Percentiles rank a stretch among this genome's conserved stretches.
Evolutionary conservation across 352 stramenopile genomes (phyloP).

Genomic region (Thraustotheca clavata): DNA sequence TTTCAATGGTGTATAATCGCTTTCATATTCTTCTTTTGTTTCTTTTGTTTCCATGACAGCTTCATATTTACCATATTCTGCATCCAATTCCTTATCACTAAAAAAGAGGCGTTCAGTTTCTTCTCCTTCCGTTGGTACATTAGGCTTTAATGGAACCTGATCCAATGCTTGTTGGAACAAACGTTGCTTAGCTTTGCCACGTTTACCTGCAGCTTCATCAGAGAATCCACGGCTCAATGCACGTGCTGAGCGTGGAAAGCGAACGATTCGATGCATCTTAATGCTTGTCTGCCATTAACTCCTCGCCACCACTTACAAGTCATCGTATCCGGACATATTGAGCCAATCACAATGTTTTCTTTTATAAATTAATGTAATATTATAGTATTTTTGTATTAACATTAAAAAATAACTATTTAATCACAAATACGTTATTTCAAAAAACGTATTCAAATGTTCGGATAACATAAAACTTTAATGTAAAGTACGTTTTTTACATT

Average conservation of each 20-base stretch:
- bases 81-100: conserved; percentile 12
- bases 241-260: background rate
- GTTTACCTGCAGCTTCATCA: background rate
- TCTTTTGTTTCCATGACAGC: conserved; percentile 11
- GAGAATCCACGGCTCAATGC: background rate
- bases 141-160: conserved; percentile 12
- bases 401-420: no score
- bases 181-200: conserved; percentile 11
- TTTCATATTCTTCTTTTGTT: conserved; percentile 3
- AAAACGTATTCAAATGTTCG: no score
- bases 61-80: conserved; percentile 19
- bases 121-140: background rate
- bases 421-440: no score
- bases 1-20: conserved; percentile 9
- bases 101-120: conserved; percentile 16
- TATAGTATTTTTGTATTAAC: no score
- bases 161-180: conserved; percentile 14
- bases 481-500: no score
- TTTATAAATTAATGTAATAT: no score
- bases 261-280: conserved; percentile 2
- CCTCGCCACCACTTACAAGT: conserved; percentile 1
- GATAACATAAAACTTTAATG: no score
- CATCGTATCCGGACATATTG: background rate
- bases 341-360: background rate
- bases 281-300: background rate